phyloP scores from a whole-genome alignment of 1,284 basidiomycete genomes.

The Cutaneotrichosporon arboriforme region DNA sequence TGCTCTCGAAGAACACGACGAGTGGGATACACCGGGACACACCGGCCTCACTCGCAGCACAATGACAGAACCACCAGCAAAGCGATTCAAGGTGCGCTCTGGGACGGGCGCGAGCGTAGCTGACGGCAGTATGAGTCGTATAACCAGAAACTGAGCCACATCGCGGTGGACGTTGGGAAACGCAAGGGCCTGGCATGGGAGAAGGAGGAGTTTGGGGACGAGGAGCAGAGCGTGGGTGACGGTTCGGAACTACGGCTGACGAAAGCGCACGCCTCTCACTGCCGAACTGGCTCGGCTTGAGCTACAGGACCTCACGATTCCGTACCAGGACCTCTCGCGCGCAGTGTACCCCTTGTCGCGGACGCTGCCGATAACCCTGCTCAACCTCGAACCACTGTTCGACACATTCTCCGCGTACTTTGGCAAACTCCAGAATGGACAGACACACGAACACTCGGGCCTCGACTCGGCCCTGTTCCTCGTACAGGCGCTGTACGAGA shows the following conservation, averaged over 20 bases:
- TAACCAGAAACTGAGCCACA: slow-evolving; percentile 40
- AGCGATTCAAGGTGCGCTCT: slow-evolving; percentile 38
- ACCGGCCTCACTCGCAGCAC: background rate
- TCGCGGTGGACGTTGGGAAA: slow-evolving; percentile 44
- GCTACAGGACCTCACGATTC: slow-evolving; percentile 65
- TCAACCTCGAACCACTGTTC: slow-evolving; percentile 65
- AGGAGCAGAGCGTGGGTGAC: slow-evolving; percentile 35
- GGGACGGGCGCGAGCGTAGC: background rate
- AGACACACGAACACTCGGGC: slow-evolving; percentile 38
- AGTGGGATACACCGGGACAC: too few relatives aligned
- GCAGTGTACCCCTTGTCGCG: slow-evolving; percentile 59
- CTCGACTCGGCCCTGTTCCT: slow-evolving; percentile 41
- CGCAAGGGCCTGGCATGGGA: slow-evolving; percentile 42
- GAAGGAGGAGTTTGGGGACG: slow-evolving; percentile 40
- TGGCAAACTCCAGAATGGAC: slow-evolving; percentile 34
- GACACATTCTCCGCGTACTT: slow-evolving; percentile 52
- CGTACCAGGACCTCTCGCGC: slow-evolving; percentile 66
- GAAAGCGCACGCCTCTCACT: slow-evolving; percentile 41
- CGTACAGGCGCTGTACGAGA: slow-evolving; percentile 48
- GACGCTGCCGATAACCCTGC: slow-evolving; percentile 73
- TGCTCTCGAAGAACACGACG: too few relatives aligned
- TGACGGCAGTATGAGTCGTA: slow-evolving; percentile 41
- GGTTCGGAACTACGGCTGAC: background rate
- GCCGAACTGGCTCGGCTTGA: slow-evolving; percentile 44
- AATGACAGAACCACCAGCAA: slow-evolving; percentile 43